These are phyloP conservation scores for Asterionellopsis glacialis DNA, from an alignment of 108 stramenopile genomes.

Conservation along the genomic window DNA sequence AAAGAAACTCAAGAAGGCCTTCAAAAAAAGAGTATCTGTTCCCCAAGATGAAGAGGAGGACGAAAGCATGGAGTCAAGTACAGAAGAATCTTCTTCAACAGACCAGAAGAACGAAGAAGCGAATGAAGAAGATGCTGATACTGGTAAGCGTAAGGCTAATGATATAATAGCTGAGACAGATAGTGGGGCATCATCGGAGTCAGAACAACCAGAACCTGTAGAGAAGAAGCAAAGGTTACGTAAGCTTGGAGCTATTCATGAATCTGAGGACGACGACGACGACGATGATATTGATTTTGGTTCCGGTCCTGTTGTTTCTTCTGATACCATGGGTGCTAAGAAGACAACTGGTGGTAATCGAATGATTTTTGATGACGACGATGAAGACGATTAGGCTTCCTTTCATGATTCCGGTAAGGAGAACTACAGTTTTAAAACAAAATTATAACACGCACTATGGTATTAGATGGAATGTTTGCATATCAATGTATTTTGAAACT, in stretches of 20 bases:
- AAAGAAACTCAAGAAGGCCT: background rate
- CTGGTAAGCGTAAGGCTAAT: background rate
- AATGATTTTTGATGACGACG: no score
- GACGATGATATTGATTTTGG: no score
- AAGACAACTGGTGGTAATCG: no score
- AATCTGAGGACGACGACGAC: slow-evolving; percentile 2
- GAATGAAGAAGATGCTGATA: slow-evolving; percentile 2
- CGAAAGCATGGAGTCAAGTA: no score
- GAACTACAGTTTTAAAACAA: no score
- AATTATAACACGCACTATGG: no score
- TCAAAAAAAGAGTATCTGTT: background rate
- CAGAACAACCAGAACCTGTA: background rate
- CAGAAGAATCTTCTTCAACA: background rate
- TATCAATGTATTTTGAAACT: no score
- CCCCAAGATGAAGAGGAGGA: background rate
- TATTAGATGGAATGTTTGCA: no score
- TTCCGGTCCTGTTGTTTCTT: no score
- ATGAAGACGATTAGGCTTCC: no score
- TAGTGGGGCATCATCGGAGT: background rate
- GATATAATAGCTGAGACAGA: background rate
- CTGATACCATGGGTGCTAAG: no score
- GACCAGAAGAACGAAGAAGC: background rate
- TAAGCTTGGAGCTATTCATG: background rate
- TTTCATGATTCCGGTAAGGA: no score
- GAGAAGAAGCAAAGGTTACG: background rate